A percentile compares a stretch with the other conserved stretches of the same genome.
These are phyloP conservation scores for Cardiospermum halicacabum DNA, from an alignment of 345 rosid species.

Conservation along the genomic window DNA sequence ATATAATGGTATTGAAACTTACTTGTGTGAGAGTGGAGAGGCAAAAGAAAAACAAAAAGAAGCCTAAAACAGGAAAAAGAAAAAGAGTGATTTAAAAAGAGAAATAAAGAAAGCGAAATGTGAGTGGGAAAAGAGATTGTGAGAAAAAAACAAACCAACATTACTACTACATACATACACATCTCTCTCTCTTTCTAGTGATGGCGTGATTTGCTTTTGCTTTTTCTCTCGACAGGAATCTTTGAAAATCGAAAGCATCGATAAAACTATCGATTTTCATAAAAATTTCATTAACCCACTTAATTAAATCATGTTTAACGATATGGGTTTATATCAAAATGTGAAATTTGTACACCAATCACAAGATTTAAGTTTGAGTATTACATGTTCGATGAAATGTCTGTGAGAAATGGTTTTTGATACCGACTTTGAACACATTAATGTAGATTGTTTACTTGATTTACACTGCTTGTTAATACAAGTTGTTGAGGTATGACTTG, in stretches of 20 bases:
- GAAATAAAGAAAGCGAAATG: slow-evolving; percentile 42
- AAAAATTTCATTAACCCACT: slow-evolving; percentile 2
- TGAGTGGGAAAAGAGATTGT: slow-evolving; percentile 35
- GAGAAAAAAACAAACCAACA: background rate
- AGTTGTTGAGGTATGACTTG: too few species aligned
- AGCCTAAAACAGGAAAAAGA: slow-evolving; percentile 32
- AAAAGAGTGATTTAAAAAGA: slow-evolving; percentile 12
- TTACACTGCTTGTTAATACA: too few species aligned
- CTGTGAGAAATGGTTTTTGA: too few species aligned
- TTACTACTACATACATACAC: background rate
- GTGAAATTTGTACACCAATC: too few species aligned
- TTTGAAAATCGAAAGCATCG: slow-evolving; percentile 44
- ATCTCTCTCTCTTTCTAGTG: slow-evolving; percentile 11
- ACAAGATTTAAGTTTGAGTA: too few species aligned
- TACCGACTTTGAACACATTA: too few species aligned
- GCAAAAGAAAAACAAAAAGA: slow-evolving; percentile 40
- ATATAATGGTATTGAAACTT: background rate
- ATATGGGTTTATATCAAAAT: too few species aligned
- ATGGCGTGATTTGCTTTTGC: slow-evolving; percentile 44
- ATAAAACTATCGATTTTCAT: slow-evolving; percentile 6
- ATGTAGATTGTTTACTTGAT: too few species aligned
- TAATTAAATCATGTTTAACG: too few species aligned
- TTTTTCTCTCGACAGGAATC: slow-evolving; percentile 51
- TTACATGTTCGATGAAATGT: too few species aligned
- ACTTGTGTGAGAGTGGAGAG: background rate